Conservation (phyloP, 2,329 filamentous ascomycete species). For the Pezicula neosporulosa region DNA sequence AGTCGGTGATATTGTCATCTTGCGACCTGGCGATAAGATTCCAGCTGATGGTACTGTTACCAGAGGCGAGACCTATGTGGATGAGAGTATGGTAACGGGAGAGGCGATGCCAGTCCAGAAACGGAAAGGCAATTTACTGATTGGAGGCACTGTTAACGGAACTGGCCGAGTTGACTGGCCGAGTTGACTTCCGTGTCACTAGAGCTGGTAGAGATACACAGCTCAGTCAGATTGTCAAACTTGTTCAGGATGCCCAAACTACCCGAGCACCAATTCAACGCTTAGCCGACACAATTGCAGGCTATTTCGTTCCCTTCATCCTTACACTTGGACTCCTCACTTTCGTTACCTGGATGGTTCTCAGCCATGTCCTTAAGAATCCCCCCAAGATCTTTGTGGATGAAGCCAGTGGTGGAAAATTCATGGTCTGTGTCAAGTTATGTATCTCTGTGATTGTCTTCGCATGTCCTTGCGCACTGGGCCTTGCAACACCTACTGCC, state of each 20-base stretch:
- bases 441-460: constrained; percentile 99
- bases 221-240: constrained; percentile 93
- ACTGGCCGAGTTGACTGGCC: constrained; percentile 88
- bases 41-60: constrained; percentile 87
- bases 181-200: constrained; percentile 88
- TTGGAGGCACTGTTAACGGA: constrained; percentile 94
- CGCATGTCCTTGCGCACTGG: constrained; percentile 95
- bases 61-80: constrained; percentile 86
- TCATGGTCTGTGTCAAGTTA: constrained; percentile 96
- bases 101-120: constrained; percentile 96
- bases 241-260: constrained; percentile 97
- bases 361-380: constrained; percentile 79
- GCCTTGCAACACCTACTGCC: constrained; percentile 90
- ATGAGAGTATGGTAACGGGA: constrained; percentile 98
- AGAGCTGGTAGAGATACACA: constrained; percentile 93
- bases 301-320: constrained; percentile 91
- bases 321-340: constrained; percentile 79
- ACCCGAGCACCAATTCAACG: constrained; percentile 91
- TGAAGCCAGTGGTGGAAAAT: constrained; percentile 77
- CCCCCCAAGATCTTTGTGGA: constrained; percentile 87
- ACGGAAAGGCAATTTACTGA: constrained; percentile 71
- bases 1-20: constrained; percentile 87
- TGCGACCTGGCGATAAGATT: constrained; percentile 94
- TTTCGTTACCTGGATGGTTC: constrained; percentile 89
- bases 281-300: constrained; percentile 84